Evolutionary conservation across 768 basidiomycete species (phyloP), one percentile per base, ranked within the genome.

Genomic region (Kwoniella dendrophila): DNA sequence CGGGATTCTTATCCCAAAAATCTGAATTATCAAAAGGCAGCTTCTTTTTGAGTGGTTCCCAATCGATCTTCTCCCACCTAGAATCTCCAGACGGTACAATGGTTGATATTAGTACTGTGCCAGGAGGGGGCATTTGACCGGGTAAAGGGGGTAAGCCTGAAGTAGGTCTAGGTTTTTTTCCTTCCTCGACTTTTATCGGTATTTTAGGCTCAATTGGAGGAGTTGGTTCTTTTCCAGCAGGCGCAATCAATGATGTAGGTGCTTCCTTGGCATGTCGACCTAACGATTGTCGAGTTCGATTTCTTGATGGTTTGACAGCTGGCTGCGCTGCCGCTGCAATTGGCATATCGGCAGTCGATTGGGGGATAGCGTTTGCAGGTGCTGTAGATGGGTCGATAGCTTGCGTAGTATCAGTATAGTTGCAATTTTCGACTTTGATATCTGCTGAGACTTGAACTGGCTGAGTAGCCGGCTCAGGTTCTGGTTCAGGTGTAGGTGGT

Each of bases 71-170:
- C 20, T 52, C 41, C 74, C 74, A 75, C 18, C 56, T 45, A 10
- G 24, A 29, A 12, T 44, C 27, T 8, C 30, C 54, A 1, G 58
- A 36, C 2, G 71, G 68, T 22, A 73, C 51, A 5, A 71, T 20
- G 7, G 64, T 71, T 12, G 69, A 67, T 16, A 73, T 34, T 12
- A 71, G 41, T 2, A 75, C 66, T 1, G 71, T 75, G 0, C 71
- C 71, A 1, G 58, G 51, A 12, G 22, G 2, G 1, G 69, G 69
- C 34, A 24, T n/a, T 29, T 55, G 59, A 0, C 68, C 68, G 6
- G 63, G 52, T 16, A 66, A 33, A 22, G 64, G 56, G 5, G 62
- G 51, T 18, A 68, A 49, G 4, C 50, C 55, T 24, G 63, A 57
- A 7, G 22, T 12, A 2, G 62, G 64, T 30, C 26, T 24, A 22